Conservation (phyloP, 257 asterid species). For the Gentiana macrophylla region DNA sequence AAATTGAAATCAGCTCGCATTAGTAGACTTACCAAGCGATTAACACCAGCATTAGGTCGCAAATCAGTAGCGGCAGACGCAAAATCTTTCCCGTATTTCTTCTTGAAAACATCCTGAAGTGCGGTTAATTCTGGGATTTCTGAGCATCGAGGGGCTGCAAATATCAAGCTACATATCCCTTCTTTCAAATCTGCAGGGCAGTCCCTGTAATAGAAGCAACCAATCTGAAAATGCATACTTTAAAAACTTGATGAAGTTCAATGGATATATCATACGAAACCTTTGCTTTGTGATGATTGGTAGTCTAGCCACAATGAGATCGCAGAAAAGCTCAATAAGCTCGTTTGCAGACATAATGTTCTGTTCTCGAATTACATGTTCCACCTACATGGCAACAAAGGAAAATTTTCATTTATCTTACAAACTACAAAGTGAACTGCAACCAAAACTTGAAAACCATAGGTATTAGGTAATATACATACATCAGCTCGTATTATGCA, state of each 20-base stretch:
- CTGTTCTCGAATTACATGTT: conserved; percentile 92
- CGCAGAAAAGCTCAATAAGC: conserved; percentile 92
- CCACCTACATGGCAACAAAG: conserved; percentile 40
- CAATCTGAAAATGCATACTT: conserved; percentile 4
- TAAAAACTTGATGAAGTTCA: not conserved
- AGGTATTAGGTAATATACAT: not conserved
- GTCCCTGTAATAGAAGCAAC: conserved; percentile 41
- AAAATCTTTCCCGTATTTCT: conserved; percentile 89
- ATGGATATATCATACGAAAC: conserved; percentile 14
- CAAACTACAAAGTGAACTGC: too few relatives aligned
- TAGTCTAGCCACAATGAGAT: conserved; percentile 73
- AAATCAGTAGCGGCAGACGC: conserved; percentile 89
- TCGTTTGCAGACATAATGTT: conserved; percentile 89
- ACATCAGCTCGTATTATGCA: not conserved
- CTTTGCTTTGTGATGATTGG: conserved; percentile 81
- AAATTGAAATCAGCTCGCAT: too few relatives aligned
- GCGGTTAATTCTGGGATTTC: conserved; percentile 80
- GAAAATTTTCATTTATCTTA: too few relatives aligned
- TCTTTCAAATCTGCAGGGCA: conserved; percentile 96
- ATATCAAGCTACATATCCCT: conserved; percentile 82
- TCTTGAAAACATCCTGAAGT: conserved; percentile 61
- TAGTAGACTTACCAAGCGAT: conserved; percentile 47
- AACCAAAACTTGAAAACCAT: not conserved
- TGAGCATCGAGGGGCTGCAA: conserved; percentile 96
- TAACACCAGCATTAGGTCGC: conserved; percentile 91